Conservation (phyloP, 306 rosid species). For the Gastrolobium villosum region DNA sequence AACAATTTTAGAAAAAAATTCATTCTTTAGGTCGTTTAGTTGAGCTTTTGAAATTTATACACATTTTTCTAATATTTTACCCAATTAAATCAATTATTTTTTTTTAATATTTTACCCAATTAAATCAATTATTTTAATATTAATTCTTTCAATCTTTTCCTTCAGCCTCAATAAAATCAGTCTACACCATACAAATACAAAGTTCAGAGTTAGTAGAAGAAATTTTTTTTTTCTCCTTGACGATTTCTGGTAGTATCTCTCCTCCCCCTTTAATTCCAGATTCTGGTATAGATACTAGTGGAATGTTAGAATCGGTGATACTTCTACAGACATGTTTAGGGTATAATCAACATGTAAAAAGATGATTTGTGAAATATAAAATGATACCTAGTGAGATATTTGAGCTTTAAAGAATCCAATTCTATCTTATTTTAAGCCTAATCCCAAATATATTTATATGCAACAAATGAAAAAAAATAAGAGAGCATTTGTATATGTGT, state of each 20-base stretch:
- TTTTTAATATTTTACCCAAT: no score
- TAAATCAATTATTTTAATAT: neutral
- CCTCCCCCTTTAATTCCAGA: constrained; percentile 6
- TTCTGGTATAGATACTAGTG: constrained; percentile 22
- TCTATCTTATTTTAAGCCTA: constrained; percentile 47
- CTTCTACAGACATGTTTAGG: neutral
- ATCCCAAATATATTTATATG: constrained; percentile 40
- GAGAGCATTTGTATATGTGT: constrained; percentile 46
- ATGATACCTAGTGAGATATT: constrained; percentile 28
- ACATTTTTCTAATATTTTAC: no score
- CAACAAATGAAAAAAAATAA: constrained; percentile 37
- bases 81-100: no score
- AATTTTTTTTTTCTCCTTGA: neutral
- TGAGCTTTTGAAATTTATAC: neutral
- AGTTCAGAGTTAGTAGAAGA: neutral
- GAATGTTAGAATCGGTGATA: constrained; percentile 29
- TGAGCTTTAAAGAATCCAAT: constrained; percentile 55
- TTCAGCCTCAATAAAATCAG: neutral
- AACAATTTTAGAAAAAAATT: neutral
- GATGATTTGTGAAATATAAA: constrained; percentile 21
- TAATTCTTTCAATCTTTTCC: neutral
- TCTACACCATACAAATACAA: neutral
- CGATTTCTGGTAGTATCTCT: neutral
- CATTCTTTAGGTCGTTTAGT: no score
- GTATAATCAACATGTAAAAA: constrained; percentile 37